Percentiles rank a stretch among this genome's conserved stretches.
Conservation (phyloP, 305 asterid species). For the Lippia alba region DNA sequence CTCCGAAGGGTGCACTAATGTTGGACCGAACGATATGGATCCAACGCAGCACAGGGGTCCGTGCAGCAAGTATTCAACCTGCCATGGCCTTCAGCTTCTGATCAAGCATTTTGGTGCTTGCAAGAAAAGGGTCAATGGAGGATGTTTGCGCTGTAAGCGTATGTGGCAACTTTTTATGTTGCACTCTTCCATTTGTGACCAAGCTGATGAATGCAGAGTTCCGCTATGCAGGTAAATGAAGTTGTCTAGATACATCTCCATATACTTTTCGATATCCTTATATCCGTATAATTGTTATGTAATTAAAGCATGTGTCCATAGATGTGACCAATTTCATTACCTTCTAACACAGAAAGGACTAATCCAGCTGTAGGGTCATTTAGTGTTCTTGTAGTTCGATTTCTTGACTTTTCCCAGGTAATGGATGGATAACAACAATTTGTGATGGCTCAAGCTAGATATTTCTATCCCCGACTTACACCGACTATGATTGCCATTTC, state of each 20-base stretch:
- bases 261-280: background rate
- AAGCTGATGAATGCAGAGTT: constrained; percentile 62
- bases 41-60: constrained; percentile 56
- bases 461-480: constrained; percentile 5
- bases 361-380: constrained; percentile 18
- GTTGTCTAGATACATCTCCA: constrained; percentile 1
- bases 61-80: constrained; percentile 67
- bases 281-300: background rate
- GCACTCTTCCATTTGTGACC: constrained; percentile 71
- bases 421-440: background rate
- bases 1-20: constrained; percentile 73
- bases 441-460: constrained; percentile 11
- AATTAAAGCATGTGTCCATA: background rate
- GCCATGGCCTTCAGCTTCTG: constrained; percentile 71
- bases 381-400: background rate
- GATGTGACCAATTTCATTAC: background rate
- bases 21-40: constrained; percentile 62
- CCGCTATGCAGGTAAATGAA: constrained; percentile 70
- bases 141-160: constrained; percentile 66
- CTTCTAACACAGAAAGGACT: constrained; percentile 1
- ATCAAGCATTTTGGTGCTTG: constrained; percentile 71
- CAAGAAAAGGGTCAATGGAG: constrained; percentile 67
- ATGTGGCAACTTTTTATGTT: constrained; percentile 78
- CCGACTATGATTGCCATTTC: background rate
- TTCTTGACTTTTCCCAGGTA: background rate